Percentiles rank a stretch among this genome's conserved stretches.
phyloP scores from a whole-genome alignment of 179 eudicot genomes.

The Spinacia oleracea region DNA sequence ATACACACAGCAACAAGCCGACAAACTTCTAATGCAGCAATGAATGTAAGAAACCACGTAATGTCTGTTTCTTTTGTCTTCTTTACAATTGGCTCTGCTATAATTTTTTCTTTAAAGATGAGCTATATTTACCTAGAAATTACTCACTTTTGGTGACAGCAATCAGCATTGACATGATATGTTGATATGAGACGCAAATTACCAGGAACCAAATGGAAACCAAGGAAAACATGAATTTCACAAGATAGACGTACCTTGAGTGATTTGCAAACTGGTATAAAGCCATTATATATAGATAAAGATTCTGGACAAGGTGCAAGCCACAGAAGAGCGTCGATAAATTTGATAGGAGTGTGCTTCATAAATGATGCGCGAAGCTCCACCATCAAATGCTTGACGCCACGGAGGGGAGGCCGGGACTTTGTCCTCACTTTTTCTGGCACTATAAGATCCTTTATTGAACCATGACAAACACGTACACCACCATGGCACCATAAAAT shows the following conservation, averaged over 20 bases:
- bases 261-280: neutral
- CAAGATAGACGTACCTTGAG: slow-evolving; percentile 15
- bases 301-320: slow-evolving; percentile 25
- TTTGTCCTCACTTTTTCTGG: slow-evolving; percentile 19
- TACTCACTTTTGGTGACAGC: neutral
- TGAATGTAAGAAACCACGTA: too few relatives aligned
- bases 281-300: slow-evolving; percentile 2
- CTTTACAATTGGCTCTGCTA: too few relatives aligned
- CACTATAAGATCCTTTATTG: slow-evolving; percentile 18
- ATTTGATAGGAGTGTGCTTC: slow-evolving; percentile 6
- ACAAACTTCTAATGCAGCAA: too few relatives aligned
- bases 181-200: neutral
- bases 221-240: neutral
- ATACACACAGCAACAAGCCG: too few relatives aligned
- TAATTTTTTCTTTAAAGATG: neutral
- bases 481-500: neutral
- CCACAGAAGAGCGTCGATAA: slow-evolving; percentile 23
- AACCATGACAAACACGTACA: neutral
- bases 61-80: too few relatives aligned
- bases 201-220: neutral
- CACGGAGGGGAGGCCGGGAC: slow-evolving; percentile 20
- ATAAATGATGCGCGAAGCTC: slow-evolving; percentile 13
- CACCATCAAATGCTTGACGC: slow-evolving; percentile 18
- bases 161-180: neutral
- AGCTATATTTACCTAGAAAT: neutral